phyloP scores from a whole-genome alignment of 345 rosid genomes.

The Aquilaria malaccensis region DNA sequence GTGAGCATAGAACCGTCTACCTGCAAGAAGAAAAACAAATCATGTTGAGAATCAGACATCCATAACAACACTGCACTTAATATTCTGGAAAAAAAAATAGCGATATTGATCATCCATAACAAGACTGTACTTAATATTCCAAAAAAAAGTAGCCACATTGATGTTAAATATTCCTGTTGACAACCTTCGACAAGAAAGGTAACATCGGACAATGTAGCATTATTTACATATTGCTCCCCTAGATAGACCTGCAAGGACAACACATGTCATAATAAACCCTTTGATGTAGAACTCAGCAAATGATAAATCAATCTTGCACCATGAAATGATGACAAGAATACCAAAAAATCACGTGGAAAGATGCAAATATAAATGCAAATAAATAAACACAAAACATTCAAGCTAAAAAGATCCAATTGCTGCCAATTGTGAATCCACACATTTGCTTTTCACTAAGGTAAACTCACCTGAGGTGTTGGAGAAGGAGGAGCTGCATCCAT shows the following conservation, averaged over 20 bases:
- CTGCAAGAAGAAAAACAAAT: slow-evolving; percentile 32
- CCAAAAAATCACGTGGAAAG: slow-evolving; percentile 1
- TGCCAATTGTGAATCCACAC: not conserved
- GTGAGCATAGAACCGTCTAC: slow-evolving; percentile 89
- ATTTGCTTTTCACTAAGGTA: not conserved
- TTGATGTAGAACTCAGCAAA: slow-evolving; percentile 1
- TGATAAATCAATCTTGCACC: not conserved
- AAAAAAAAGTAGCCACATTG: too few relatives aligned
- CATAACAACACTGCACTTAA: not conserved
- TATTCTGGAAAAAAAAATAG: not conserved
- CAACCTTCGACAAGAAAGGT: slow-evolving; percentile 97
- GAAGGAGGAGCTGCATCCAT: slow-evolving; percentile 96
- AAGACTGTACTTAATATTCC: not conserved
- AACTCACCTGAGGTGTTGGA: slow-evolving; percentile 85
- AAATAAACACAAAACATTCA: not conserved
- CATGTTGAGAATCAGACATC: not conserved
- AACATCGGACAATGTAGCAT: slow-evolving; percentile 83
- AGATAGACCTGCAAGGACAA: slow-evolving; percentile 65
- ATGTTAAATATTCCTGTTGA: slow-evolving; percentile 3
- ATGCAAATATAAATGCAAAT: too few relatives aligned
- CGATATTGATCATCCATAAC: not conserved
- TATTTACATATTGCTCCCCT: slow-evolving; percentile 95
- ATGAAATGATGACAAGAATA: slow-evolving; percentile 5
- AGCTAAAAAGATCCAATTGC: not conserved
- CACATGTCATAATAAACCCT: slow-evolving; percentile 1